Conservation (phyloP, 2,329 filamentous ascomycete genomes). For the Aspergillus quadrilineatus region DNA sequence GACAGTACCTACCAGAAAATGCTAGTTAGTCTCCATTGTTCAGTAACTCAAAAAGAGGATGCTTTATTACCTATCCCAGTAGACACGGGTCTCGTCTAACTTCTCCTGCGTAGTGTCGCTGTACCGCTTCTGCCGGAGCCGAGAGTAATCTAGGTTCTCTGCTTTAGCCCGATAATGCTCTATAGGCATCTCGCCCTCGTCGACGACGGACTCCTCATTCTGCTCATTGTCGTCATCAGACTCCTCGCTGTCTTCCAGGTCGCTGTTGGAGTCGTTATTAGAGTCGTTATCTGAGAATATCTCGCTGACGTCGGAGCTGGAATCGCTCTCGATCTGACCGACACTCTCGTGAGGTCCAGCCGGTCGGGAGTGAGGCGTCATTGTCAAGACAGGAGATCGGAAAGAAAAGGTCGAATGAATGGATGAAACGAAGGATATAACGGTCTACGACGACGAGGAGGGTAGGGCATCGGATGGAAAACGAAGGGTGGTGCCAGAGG, state of each 20-base stretch:
- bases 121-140: slow-evolving; percentile 31
- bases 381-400: background rate
- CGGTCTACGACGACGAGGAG: too few species aligned
- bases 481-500: background rate
- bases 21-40: slow-evolving; percentile 11
- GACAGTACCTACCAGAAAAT: slow-evolving; percentile 25
- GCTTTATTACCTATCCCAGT: slow-evolving; percentile 25
- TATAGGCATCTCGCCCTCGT: slow-evolving; percentile 9
- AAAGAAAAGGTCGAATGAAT: background rate
- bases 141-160: slow-evolving; percentile 26
- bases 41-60: background rate
- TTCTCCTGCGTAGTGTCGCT: slow-evolving; percentile 26
- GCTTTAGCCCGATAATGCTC: slow-evolving; percentile 26
- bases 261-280: background rate
- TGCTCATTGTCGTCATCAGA: background rate
- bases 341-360: background rate
- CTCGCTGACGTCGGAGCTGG: background rate
- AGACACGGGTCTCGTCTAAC: slow-evolving; percentile 26
- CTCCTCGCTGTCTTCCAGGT: too few species aligned
- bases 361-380: background rate
- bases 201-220: background rate
- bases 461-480: background rate
- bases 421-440: background rate
- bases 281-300: background rate
- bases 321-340: background rate